These are phyloP conservation scores for Leptoxyphium fumago DNA, from an alignment of 2,329 filamentous ascomycete genomes.

Conservation along the genomic window DNA sequence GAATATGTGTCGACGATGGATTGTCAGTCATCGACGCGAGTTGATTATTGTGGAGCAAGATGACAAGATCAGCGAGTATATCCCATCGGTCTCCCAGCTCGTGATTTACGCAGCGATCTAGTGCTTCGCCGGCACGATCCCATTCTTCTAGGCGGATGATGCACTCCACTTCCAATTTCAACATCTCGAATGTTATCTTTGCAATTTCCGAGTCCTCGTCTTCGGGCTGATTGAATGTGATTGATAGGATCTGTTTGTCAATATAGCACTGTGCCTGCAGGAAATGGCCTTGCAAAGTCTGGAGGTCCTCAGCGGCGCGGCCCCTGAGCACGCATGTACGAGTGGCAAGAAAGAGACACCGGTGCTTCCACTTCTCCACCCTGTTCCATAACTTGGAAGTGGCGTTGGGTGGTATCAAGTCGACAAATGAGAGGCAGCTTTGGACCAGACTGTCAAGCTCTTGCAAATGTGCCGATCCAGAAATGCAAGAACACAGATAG, in stretches of 20 bases:
- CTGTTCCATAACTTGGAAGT: constrained; percentile 5
- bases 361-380: constrained; percentile 44
- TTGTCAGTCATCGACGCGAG: constrained; percentile 12
- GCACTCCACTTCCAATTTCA: constrained; percentile 69
- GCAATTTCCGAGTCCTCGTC: constrained; percentile 27
- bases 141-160: constrained; percentile 51
- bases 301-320: constrained; percentile 28
- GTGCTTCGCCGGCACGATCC: constrained; percentile 48
- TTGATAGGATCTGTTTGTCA: too few species aligned
- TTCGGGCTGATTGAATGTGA: neutral
- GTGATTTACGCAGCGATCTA: constrained; percentile 28
- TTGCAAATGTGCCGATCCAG: constrained; percentile 40
- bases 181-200: constrained; percentile 40
- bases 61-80: constrained; percentile 31
- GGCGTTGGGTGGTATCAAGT: constrained; percentile 9
- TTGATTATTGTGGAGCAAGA: constrained; percentile 27
- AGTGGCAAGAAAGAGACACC: constrained; percentile 54
- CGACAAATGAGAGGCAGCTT: constrained; percentile 24
- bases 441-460: constrained; percentile 41
- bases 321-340: constrained; percentile 34
- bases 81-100: constrained; percentile 25
- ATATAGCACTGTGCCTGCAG: constrained; percentile 25
- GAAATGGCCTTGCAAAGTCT: constrained; percentile 46
- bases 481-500: constrained; percentile 55
- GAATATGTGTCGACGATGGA: constrained; percentile 9